phyloP scores from a whole-genome alignment of 2,329 filamentous ascomycete genomes.

The Alternaria atra region DNA sequence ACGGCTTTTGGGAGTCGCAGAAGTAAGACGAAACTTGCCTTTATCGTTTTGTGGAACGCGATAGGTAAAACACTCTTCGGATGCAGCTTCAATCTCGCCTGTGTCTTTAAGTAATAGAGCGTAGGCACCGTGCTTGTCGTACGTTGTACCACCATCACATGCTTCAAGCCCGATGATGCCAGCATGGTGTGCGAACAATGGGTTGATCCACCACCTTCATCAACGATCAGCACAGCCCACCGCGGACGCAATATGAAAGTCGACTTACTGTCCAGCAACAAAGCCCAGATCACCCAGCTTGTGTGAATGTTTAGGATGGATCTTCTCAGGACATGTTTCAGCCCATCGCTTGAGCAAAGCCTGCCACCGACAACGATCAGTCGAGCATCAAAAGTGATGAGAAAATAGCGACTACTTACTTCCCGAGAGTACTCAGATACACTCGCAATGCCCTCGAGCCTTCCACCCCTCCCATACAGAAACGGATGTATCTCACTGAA shows the following conservation, averaged over 20 bases:
- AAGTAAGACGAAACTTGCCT: conserved; percentile 56
- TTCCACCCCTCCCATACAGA: conserved; percentile 55
- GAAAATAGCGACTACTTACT: conserved; percentile 30
- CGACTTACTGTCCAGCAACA: conserved; percentile 56
- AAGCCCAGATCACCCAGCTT: conserved; percentile 56
- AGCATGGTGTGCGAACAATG: conserved; percentile 57
- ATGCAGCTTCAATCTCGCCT: conserved; percentile 50
- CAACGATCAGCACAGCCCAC: conserved; percentile 12
- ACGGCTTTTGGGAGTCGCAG: conserved; percentile 52
- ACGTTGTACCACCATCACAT: conserved; percentile 55
- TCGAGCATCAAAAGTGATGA: background rate
- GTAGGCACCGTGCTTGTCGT: conserved; percentile 55
- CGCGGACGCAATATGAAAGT: background rate
- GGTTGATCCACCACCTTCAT: conserved; percentile 60
- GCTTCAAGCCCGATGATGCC: conserved; percentile 58
- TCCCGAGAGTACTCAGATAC: conserved; percentile 51
- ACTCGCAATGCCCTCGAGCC: conserved; percentile 54
- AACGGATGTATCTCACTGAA: conserved; percentile 51
- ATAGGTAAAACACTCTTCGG: conserved; percentile 53
- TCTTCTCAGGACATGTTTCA: conserved; percentile 40
- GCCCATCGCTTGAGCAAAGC: conserved; percentile 47
- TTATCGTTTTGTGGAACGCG: conserved; percentile 51
- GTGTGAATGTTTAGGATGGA: conserved; percentile 43
- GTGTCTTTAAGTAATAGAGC: conserved; percentile 55
- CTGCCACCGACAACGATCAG: conserved; percentile 17